Evolutionary conservation across 805 yeast genomes (phyloP), one percentile per base, ranked within the genome.

Genomic region (Spathaspora passalidarum): DNA sequence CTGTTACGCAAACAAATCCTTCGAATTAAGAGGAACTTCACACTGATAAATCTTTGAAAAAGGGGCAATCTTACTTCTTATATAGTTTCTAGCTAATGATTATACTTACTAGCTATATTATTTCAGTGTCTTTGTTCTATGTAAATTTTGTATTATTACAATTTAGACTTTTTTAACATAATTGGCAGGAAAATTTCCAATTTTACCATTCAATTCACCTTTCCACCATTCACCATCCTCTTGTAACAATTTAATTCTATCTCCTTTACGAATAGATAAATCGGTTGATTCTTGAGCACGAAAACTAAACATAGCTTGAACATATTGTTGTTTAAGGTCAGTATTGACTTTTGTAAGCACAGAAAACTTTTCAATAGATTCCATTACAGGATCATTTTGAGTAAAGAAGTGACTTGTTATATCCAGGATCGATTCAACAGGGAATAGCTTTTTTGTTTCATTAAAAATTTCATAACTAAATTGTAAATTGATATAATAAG

Each of bases 231-330:
- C 50, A 1, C 67, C 66, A 3, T 46, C 43, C 16, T 49, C 49
- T 21, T 62, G 69, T 7, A 73, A 20, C 1, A 80, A 55, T 40
- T 48, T 59, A 19, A 81, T 72, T 18, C 53, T 50, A 48, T 78
- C 82, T 3, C 79, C 81, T 25, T 54, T 60, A 13, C 52, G 44
- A 43, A 81, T 68, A 3, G 66, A 49, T 35, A 81, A 59, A 50
- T 81, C 85, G 2, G 68, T 73, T 0, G 49, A 46, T 32, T 66
- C 59, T 17, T 65, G 56, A 0, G 70, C 74, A 1, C 54, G 41
- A 48, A 67, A 80, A 26, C 57, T 56, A 50, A 59, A 79, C 8
- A 68, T 32, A 0, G 81, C 84, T 38, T 56, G 56, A 51, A 78
- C 72, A 40, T 36, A 46, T 22, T 44, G 16, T 29, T 49, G 44